These are phyloP conservation scores for Apiospora phragmitis DNA, from an alignment of 2,329 filamentous ascomycete genomes.

Conservation along the genomic window DNA sequence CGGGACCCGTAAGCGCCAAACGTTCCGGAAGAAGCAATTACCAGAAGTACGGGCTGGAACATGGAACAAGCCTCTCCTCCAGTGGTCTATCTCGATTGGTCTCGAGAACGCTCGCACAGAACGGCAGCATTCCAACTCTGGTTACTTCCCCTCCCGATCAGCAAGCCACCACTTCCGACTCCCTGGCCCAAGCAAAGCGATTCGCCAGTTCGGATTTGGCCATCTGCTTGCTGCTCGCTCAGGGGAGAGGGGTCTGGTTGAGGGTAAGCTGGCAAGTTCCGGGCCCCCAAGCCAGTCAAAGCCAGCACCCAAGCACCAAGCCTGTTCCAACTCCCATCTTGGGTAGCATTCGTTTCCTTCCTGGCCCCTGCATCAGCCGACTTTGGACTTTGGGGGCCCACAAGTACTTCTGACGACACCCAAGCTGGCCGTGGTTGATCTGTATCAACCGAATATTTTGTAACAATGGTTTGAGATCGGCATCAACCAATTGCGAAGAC, in stretches of 20 bases:
- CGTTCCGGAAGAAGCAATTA: not conserved
- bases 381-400: not conserved
- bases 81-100: not conserved
- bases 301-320: no score
- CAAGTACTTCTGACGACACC: not conserved
- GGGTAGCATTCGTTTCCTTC: not conserved
- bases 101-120: not conserved
- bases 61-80: not conserved
- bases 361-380: not conserved
- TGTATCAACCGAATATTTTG: not conserved
- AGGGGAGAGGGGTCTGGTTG: not conserved
- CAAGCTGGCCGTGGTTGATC: not conserved
- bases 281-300: not conserved
- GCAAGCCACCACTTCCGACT: not conserved
- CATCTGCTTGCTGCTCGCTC: not conserved
- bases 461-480: conserved; percentile 1
- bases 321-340: not conserved
- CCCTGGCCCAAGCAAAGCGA: not conserved
- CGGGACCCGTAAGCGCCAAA: not conserved
- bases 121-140: not conserved
- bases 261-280: not conserved
- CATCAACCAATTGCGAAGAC: not conserved
- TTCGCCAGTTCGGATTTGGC: not conserved
- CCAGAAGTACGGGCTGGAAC: not conserved
- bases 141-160: not conserved